Percentiles rank a stretch among this genome's conserved stretches.
phyloP scores from a whole-genome alignment of 2,329 filamentous ascomycete species.

The Colletotrichum spaethianum region DNA sequence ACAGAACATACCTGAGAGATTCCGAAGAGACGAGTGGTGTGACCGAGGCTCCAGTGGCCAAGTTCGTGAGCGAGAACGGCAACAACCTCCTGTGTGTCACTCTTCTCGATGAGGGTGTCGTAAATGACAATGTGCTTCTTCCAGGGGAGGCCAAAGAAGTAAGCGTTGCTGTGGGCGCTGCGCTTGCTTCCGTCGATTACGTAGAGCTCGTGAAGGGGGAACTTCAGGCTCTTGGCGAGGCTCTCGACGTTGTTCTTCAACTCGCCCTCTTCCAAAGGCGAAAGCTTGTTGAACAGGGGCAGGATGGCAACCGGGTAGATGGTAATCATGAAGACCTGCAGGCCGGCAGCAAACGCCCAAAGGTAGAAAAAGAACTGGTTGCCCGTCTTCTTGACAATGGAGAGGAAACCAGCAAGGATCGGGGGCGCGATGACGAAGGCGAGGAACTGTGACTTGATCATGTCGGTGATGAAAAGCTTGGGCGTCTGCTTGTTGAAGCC shows the following conservation, averaged over 20 bases:
- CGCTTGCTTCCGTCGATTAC: conserved; percentile 95
- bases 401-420: conserved; percentile 90
- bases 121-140: conserved; percentile 99
- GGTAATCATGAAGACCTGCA: conserved; percentile 95
- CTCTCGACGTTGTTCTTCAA: conserved; percentile 91
- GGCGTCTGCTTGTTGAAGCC: conserved; percentile 99
- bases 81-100: conserved; percentile 90
- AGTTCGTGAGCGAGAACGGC: conserved; percentile 96
- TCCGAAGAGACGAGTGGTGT: conserved; percentile 91
- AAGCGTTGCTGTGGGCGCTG: conserved; percentile 89
- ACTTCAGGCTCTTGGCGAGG: conserved; percentile 86
- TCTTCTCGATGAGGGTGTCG: conserved; percentile 97
- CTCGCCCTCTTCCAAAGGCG: conserved; percentile 87
- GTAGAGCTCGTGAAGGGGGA: conserved; percentile 92
- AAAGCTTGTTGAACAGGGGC: conserved; percentile 98
- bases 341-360: conserved; percentile 90
- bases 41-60: conserved; percentile 96
- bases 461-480: conserved; percentile 88
- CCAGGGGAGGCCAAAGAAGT: conserved; percentile 98
- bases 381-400: conserved; percentile 95
- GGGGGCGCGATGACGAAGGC: conserved; percentile 86
- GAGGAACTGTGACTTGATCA: conserved; percentile 91
- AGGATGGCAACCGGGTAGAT: conserved; percentile 96
- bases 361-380: conserved; percentile 98
- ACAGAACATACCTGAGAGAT: conserved; percentile 79